phyloP scores from a whole-genome alignment of 176 grass and related monocot species.

The Phragmites australis region DNA sequence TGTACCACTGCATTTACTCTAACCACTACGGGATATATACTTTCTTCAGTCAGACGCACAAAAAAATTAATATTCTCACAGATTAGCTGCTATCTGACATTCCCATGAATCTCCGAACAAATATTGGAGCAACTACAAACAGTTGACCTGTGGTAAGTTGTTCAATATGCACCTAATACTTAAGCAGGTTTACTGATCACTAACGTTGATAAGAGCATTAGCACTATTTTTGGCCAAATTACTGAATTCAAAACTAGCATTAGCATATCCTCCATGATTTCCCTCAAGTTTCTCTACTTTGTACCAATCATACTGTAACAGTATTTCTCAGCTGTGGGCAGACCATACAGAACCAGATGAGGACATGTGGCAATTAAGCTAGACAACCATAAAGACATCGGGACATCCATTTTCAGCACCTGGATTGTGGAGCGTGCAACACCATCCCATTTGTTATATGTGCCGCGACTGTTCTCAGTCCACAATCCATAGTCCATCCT shows the following conservation, averaged over 20 bases:
- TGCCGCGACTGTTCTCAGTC: conserved; percentile 88
- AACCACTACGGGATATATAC: neutral
- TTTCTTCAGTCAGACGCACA: neutral
- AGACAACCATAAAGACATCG: neutral
- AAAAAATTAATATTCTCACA: neutral
- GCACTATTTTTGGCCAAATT: neutral
- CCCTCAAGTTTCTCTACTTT: neutral
- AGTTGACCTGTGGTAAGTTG: neutral
- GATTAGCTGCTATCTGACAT: conserved; percentile 7
- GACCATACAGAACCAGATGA: neutral
- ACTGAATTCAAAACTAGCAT: neutral
- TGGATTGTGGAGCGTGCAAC: conserved; percentile 92
- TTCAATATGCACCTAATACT: neutral
- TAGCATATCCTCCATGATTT: neutral
- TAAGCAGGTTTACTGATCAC: neutral
- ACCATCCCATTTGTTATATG: conserved; percentile 99
- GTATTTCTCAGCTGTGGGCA: neutral
- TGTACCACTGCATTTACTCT: neutral
- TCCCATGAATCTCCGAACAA: neutral
- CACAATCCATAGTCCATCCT: conserved; percentile 94
- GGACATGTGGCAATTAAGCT: neutral
- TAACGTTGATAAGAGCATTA: neutral
- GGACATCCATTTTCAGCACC: conserved; percentile 34
- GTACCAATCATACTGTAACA: neutral
- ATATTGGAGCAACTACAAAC: neutral